These are phyloP conservation scores for Dillenia turbinata DNA, from an alignment of 164 flowering plant genomes.

Conservation along the genomic window DNA sequence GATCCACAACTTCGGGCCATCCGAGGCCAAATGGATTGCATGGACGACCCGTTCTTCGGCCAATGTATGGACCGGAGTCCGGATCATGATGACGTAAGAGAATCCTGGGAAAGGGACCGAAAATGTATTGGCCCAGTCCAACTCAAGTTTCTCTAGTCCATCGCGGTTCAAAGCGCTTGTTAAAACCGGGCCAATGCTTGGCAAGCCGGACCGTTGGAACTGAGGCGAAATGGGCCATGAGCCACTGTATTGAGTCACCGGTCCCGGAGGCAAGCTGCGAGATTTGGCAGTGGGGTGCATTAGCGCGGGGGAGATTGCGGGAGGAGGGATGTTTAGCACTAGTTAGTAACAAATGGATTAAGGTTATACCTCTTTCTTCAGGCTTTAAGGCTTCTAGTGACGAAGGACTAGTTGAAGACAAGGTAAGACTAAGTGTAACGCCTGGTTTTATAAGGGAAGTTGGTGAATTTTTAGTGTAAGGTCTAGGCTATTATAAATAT, in stretches of 20 bases:
- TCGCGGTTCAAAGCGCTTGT: conserved; percentile 19
- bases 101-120: conserved; percentile 23
- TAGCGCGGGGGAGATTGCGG: conserved; percentile 35
- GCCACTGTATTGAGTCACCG: conserved; percentile 44
- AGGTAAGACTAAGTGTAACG: conserved; percentile 15
- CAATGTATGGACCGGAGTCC: conserved; percentile 15
- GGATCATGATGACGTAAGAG: conserved; percentile 17
- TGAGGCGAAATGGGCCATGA: conserved; percentile 29
- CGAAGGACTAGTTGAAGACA: conserved; percentile 8
- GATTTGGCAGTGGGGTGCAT: conserved; percentile 27
- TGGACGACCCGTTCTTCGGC: conserved; percentile 23
- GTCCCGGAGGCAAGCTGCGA: conserved; percentile 29
- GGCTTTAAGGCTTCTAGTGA: conserved; percentile 19
- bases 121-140: conserved; percentile 7
- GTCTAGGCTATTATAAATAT: too few species aligned
- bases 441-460: conserved; percentile 16
- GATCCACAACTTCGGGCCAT: conserved; percentile 25
- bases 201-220: conserved; percentile 33
- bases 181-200: conserved; percentile 37
- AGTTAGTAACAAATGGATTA: conserved; percentile 32
- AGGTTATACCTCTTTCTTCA: conserved; percentile 29
- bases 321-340: conserved; percentile 36
- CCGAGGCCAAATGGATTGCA: conserved; percentile 26
- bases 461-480: background rate
- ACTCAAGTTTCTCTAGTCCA: background rate